Evolutionary conservation across 2,329 filamentous ascomycete genomes (phyloP), one percentile per base, ranked within the genome.

Genomic region (Cladosporium sp.): DNA sequence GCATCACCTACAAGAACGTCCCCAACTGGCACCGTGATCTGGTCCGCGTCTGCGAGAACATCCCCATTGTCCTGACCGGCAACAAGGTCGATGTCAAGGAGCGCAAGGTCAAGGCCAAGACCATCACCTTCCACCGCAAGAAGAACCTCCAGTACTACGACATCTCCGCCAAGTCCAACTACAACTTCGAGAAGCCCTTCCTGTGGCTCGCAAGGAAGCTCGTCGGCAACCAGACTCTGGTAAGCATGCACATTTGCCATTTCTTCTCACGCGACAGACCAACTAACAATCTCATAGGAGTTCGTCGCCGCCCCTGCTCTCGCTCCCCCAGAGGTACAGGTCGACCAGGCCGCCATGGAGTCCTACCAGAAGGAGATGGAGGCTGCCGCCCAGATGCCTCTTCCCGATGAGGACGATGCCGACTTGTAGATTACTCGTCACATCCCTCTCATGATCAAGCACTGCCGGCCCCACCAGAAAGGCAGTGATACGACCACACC

Each of bases 81-180:
- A 99, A 99, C 91, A 99, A 99, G 89, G 94, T 99, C 81, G 94
- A 99, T 78, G 95, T 99, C 72, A 99, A 99, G 91, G 95, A 99
- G 89, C 92, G 95, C 83, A 99, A 99, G 86, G 95, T 99, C 80
- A 99, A 99, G 90, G 95, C 95, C 79, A 99, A 99, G 92, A 96
- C 94, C 80, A 99, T 99, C 84, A 99, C 95, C 73, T 99, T 99
- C 91, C 95, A 99, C 88, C 92, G 95, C 84, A 99, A 99, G 92
- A 99, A 99, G 90, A 99, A 98, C 85, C 90, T 99, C 62, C 95
- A 99, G 85, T 99, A 98, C 89, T 99, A 99, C 88, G 95, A 98
- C 76, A 98, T 98, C 81, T 97, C 93, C 49, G 95, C 95, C 83
- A 99, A 98, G 87, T 97, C 93, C 79, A 98, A 98, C 88, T 98